These are phyloP conservation scores for Trametes cinnabarina DNA, from an alignment of 768 basidiomycete species.

Conservation along the genomic window DNA sequence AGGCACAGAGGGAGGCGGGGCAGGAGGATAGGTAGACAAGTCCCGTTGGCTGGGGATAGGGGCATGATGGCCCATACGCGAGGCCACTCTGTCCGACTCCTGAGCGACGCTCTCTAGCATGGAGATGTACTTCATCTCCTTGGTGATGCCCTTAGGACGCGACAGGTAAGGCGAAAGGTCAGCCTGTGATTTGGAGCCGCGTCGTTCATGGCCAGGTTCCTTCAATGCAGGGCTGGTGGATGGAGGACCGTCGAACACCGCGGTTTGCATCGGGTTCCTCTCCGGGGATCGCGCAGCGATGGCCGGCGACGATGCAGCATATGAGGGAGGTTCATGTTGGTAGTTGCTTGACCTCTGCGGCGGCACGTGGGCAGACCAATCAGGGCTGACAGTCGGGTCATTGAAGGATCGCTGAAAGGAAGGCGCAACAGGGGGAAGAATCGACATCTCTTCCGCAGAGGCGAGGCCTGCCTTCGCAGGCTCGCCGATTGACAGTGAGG, in stretches of 20 bases:
- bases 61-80: constrained; percentile 11
- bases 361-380: constrained; percentile 15
- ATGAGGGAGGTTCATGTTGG: background rate
- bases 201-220: constrained; percentile 28
- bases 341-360: background rate
- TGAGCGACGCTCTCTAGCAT: constrained; percentile 69
- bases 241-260: background rate
- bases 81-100: constrained; percentile 62
- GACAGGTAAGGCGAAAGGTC: constrained; percentile 72
- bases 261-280: background rate
- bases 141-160: constrained; percentile 52
- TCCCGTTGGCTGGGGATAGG: background rate
- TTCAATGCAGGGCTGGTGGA: background rate
- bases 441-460: constrained; percentile 2
- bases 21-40: background rate
- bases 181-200: constrained; percentile 47
- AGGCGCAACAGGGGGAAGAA: background rate
- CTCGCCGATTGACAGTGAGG: constrained; percentile 5
- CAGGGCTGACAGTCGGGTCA: constrained; percentile 4
- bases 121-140: constrained; percentile 66
- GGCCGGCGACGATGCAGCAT: constrained; percentile 7
- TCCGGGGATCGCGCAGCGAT: background rate
- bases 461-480: background rate
- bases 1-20: constrained; percentile 29
- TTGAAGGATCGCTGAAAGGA: background rate